Percentiles rank a stretch among this genome's conserved stretches.
phyloP scores from a whole-genome alignment of 225 moss, liverwort and hornwort species.

The Climacium dendroides region DNA sequence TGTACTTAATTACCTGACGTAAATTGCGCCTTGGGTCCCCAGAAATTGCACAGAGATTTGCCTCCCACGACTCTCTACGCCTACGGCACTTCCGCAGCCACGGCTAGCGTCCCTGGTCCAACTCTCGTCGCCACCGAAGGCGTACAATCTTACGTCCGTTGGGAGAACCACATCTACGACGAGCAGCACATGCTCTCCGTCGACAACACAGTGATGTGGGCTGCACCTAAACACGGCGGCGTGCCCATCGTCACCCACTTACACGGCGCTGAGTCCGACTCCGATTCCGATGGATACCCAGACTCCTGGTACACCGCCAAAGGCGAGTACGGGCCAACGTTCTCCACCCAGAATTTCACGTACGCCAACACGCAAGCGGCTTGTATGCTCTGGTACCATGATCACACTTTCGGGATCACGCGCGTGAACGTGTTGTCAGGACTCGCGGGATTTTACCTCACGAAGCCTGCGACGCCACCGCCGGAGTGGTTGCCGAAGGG shows the following conservation, averaged over 20 bases:
- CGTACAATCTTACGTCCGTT: background rate
- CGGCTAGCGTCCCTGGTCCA: slow-evolving; percentile 13
- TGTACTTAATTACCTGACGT: background rate
- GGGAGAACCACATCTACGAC: slow-evolving; percentile 37
- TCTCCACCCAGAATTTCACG: slow-evolving; percentile 9
- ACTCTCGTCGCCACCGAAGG: slow-evolving; percentile 4
- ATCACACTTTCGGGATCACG: slow-evolving; percentile 61
- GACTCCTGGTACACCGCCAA: slow-evolving; percentile 44
- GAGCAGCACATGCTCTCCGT: slow-evolving; percentile 32
- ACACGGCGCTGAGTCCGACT: slow-evolving; percentile 48
- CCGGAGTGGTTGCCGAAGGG: slow-evolving; percentile 11
- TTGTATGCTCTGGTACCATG: slow-evolving; percentile 57
- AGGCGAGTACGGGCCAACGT: slow-evolving; percentile 27
- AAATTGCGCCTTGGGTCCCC: background rate
- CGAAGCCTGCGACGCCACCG: background rate
- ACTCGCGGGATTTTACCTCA: slow-evolving; percentile 29
- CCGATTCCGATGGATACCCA: slow-evolving; percentile 46
- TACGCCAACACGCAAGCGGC: slow-evolving; percentile 41
- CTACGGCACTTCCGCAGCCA: slow-evolving; percentile 2
- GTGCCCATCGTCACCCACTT: slow-evolving; percentile 62
- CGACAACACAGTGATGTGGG: slow-evolving; percentile 36
- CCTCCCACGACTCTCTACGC: slow-evolving; percentile 23
- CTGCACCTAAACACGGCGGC: slow-evolving; percentile 22
- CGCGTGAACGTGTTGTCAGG: slow-evolving; percentile 45
- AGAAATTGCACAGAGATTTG: slow-evolving; percentile 39